Base-by-base conservation (phyloP, 176 grass and related monocot species). In the Raddia guianensis region DNA sequence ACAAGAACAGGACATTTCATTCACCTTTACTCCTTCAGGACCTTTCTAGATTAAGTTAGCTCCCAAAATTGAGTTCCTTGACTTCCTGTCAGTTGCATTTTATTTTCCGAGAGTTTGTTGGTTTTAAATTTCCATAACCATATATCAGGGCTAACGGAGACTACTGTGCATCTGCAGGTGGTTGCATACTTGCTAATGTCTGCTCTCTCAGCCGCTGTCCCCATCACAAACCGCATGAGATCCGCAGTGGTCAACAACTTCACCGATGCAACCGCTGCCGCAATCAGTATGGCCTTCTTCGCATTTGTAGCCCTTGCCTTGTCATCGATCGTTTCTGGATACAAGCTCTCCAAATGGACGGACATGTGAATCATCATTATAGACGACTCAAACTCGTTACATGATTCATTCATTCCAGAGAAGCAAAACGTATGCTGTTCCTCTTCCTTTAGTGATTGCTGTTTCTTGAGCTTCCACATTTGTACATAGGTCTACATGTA, bases 241-340 rank as follows among this genome's bases (percentile, higher is more conserved):
- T 75, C 77, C 54, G 92, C 86, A 19, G 76, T 92, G 44, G 53
- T 92, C 67, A 98, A 98, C 55, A 90, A 37, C 32, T 94, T 98
- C 76, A 94, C 92, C 2, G 81, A 98, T 77, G 70, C 86, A 0
- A 90, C 86, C 0, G 83, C 87, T n/a, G 92, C 92, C 1, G 87
- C 92, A 0, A 98, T 98, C 58, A 91, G 95, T 84, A 94, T 98
- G 95, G 70, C 83, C 35, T 98, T 98, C 83, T 86, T 98, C 72
- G 86, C 95, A 52, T 98, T 98, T 77, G 76, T 81, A 35, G 47
- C 74, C 13, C 86, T 94, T 13, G 95, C 87, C 56, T 72, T 94
- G 83, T 89, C 95, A 52, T 81, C 95, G 15, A 42, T 90, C 1
- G 55, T 91, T 82, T 94, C 95, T 3, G 95, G 95, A 42, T 94